Base-by-base conservation (phyloP, 73 alveolate species). In the Uronychia binucleata region DNA sequence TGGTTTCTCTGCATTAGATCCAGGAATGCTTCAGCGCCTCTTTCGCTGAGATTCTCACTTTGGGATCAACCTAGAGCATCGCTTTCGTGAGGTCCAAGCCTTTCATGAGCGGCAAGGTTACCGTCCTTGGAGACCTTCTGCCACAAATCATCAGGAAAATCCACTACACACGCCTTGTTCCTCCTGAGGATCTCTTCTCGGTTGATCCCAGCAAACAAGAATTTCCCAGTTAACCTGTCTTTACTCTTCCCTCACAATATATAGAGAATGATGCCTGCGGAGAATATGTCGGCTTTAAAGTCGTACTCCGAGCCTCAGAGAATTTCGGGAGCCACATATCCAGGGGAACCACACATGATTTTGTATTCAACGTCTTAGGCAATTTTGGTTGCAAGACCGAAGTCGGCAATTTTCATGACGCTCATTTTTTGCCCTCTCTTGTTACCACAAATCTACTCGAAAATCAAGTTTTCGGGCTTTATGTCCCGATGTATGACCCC, bases 401-500 rank as follows among this genome's bases (percentile, higher is more conserved):
- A 46, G 19, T 46, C 67, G n/a, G 19, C 67, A 11, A 46, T 46
- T 46, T 46, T 46, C n/a, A n/a, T 46, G 19, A 46, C 5, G 5
- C 5, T 46, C n/a, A 46, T 5, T 5, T 11, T 46, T 19, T 46
- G 67, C n/a, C 67, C 5, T 5, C 5, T 46, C 67, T 46, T 46
- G 19, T 11, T 46, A 46, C 19, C 19, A 11, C 19, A 19, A 46
- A 46, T 19, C 67, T 46, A 46, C 67, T 46, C 91, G 58, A 85
- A 85, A 27, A 85, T 34, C 11, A 85, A 33, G 77, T 85, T 85
- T 58, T 85, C 91, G 28, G 91, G 91, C 74, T 85, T 85, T 26
- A 85, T 85, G 79, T 85, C 91, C 77, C 91, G 31, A 28, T 85
- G 91, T 1, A 85, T 77, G 29, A 85, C 57, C 33, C 84, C 84